Base-by-base conservation (phyloP, 768 basidiomycete species). In the Termitomyces titanicus region DNA sequence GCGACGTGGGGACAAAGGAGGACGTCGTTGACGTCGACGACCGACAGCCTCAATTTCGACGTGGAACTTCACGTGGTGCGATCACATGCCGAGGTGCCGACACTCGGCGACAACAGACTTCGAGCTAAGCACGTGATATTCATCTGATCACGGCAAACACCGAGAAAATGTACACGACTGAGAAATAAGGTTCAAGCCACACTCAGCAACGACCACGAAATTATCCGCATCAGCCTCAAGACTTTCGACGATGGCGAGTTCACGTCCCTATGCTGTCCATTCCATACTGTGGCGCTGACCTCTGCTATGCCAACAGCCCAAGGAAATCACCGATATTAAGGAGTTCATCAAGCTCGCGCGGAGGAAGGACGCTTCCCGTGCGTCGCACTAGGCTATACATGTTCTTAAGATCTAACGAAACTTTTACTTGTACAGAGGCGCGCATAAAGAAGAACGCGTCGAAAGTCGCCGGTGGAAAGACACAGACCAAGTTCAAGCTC, bases 271-370 rank as follows among this genome's bases (percentile, higher is more conserved):
- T 39, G 31, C 24, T 45, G 31, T 47, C 33, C 18, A 24, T 25
- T 34, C 15, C 6, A 1, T n/a, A 24, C 53, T 62, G 31, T 57
- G 55, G 11, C 9, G n/a, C 51, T 61, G 42, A 52, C 55, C 45
- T 47, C 11, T 25, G 18, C 9, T 29, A 25, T 54, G 34, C 34
- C 18, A 50, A 3, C 67, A 98, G 96, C 94, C 96, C 58, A 94
- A 97, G 79, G 92, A 98, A 85, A 87, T 99, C 79, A 81, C 83
- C 66, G 95, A 98, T 76, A 98, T 98, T 83, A 99, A 98, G 81
- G 82, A 92, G 75, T 98, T 98, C 80, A 91, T 98, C 74, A 89
- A 94, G 79, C 92, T 96, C 72, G 88, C 95, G 53, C 86, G 88
- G 80, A 86, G 96, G 79, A 96, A 94, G 84, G 96, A 97, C 84